Evolutionary conservation across 2,329 filamentous ascomycete genomes (phyloP).

Genomic region (Fusarium torulosum): DNA sequence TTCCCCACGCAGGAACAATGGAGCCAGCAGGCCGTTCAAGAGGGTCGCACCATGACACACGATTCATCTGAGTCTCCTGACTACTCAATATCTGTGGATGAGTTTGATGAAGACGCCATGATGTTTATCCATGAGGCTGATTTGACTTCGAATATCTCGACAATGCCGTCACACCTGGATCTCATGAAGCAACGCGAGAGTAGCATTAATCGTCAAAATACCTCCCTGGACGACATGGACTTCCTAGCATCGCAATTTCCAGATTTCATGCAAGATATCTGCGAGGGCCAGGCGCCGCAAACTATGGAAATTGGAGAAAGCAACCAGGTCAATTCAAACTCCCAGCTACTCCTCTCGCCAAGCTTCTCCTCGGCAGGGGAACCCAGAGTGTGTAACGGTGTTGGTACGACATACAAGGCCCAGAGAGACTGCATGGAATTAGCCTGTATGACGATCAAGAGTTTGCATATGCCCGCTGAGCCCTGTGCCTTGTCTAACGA

Average conservation of each 20-base stretch:
- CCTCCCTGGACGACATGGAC: background rate
- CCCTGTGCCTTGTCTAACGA: background rate
- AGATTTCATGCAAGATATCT: background rate
- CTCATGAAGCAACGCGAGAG: background rate
- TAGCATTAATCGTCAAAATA: no score
- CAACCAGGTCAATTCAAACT: background rate
- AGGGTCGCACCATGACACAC: background rate
- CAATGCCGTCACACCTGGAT: background rate
- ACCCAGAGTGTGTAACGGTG: background rate
- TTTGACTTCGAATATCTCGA: background rate
- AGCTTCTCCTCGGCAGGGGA: background rate
- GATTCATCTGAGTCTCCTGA: background rate
- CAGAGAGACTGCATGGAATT: constrained; percentile 1
- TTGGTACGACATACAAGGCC: background rate
- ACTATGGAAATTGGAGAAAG: background rate
- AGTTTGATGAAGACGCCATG: background rate
- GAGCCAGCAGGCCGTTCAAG: background rate
- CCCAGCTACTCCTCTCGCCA: background rate
- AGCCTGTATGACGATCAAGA: background rate
- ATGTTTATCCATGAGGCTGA: background rate
- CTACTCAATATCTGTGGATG: background rate
- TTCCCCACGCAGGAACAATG: background rate
- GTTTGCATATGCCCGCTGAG: background rate
- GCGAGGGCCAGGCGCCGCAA: background rate
- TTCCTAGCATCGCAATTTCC: background rate